phyloP scores from a whole-genome alignment of 495 filamentous ascomycete species.

The Podospora pseudoanserina region DNA sequence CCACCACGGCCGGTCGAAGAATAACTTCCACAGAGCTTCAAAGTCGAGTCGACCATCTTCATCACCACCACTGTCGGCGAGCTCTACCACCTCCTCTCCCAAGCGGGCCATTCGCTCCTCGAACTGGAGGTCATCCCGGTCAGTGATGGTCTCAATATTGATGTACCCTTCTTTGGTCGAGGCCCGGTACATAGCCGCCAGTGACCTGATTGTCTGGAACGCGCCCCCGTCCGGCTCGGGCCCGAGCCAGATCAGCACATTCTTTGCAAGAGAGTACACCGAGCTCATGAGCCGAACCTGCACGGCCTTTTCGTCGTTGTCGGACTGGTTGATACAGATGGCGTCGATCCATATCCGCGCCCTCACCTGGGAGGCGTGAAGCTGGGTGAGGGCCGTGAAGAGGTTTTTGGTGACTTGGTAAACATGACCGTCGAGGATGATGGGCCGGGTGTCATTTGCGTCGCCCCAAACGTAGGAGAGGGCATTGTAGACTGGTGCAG shows the following conservation, averaged over 20 bases:
- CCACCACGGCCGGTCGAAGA: not conserved
- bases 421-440: not conserved
- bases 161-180: no score
- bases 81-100: no score
- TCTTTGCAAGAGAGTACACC: not conserved
- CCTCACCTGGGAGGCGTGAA: not conserved
- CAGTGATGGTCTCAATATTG: not conserved
- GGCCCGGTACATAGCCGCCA: not conserved
- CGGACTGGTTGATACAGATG: slow-evolving; percentile 3
- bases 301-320: not conserved
- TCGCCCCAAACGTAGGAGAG: slow-evolving; percentile 4
- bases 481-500: not conserved
- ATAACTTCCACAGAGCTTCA: not conserved
- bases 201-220: not conserved
- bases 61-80: no score
- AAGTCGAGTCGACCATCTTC: no score
- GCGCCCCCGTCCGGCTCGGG: not conserved
- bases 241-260: not conserved
- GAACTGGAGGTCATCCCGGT: no score
- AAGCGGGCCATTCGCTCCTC: no score
- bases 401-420: slow-evolving; percentile 4
- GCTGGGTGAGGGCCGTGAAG: not conserved
- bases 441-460: not conserved
- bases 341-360: not conserved
- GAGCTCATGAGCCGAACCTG: not conserved